Base-by-base conservation (phyloP, 768 basidiomycete genomes). In the Phlebiopsis gigantea region DNA sequence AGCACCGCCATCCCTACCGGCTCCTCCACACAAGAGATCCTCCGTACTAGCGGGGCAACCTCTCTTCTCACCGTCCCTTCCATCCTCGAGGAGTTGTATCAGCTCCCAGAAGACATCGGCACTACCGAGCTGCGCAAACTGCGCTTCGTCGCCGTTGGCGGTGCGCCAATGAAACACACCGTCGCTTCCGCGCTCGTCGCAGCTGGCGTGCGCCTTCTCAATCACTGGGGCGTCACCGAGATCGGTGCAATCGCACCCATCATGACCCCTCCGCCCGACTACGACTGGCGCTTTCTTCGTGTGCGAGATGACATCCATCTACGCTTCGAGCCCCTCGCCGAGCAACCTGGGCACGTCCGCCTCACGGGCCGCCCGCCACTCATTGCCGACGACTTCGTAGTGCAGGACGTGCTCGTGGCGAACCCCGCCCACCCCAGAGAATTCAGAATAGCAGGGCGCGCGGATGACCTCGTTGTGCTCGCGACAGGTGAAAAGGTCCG, bases 401-500 rank as follows among this genome's bases (percentile, higher is more conserved):
- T 75, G 8, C 73, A 75, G 49, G 76, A 77, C 59, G 68, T 72
- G n/a, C 67, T 77, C 2, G 60, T 66, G 2, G 55, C 60, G 2
- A 65, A 76, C 44, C 74, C 76, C 0, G 29, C 49, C 1, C 63
- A 69, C 49, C 57, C 59, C 21, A 14, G 65, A 25, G 72, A 75
- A 46, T 70, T 69, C 60, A 66, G 62, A 19, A 71, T 77, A 29
- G 62, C 72, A 26, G 74, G 73, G 4, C 70, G 75, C 17, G 67
- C 69, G 2, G 75, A 77, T 53, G 74, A 77, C 50, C 67, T 77
- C 21, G 57, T 78, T 9, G 74, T 78, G 31, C 69, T 78, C 14
- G 69, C 72, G 6, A 77, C 71, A 0, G 76, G 76, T 9, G 76
- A 77, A 59, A 77, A 77, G 61, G 65, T 76, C 17, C 65, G 68